phyloP scores from a whole-genome alignment of 306 rosid genomes.

The Lupinus albus region DNA sequence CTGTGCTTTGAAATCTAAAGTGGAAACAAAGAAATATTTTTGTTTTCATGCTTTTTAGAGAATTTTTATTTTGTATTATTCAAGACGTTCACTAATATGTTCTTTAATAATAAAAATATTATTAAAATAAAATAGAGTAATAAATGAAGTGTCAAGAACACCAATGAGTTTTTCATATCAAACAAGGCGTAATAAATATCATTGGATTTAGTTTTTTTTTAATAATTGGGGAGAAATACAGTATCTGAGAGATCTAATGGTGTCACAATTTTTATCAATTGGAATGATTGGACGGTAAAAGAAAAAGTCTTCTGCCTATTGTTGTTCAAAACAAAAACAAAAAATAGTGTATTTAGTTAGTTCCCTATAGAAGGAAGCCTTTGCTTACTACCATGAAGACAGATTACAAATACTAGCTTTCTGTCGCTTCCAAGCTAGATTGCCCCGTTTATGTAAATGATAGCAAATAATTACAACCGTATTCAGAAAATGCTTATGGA shows the following conservation, averaged over 20 bases:
- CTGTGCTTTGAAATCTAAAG: slow-evolving; percentile 39
- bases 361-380: slow-evolving; percentile 47
- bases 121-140: neutral
- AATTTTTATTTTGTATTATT: no score
- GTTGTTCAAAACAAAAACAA: no score
- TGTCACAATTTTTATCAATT: no score
- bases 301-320: no score
- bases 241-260: no score
- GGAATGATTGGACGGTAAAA: no score
- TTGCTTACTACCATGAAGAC: slow-evolving; percentile 48
- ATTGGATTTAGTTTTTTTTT: no score
- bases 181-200: slow-evolving; percentile 40
- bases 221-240: no score
- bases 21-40: neutral
- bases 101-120: no score
- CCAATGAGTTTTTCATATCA: neutral
- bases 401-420: slow-evolving; percentile 38
- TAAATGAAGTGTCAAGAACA: neutral
- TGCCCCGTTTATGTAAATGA: slow-evolving; percentile 41
- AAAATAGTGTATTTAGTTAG: no score
- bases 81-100: no score
- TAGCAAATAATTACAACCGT: slow-evolving; percentile 36
- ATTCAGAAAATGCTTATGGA: slow-evolving; percentile 34
- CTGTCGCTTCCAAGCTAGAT: slow-evolving; percentile 46
- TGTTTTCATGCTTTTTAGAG: neutral